Base-by-base conservation (phyloP, 2,329 filamentous ascomycete species). In the Arthrobotrys conoides region DNA sequence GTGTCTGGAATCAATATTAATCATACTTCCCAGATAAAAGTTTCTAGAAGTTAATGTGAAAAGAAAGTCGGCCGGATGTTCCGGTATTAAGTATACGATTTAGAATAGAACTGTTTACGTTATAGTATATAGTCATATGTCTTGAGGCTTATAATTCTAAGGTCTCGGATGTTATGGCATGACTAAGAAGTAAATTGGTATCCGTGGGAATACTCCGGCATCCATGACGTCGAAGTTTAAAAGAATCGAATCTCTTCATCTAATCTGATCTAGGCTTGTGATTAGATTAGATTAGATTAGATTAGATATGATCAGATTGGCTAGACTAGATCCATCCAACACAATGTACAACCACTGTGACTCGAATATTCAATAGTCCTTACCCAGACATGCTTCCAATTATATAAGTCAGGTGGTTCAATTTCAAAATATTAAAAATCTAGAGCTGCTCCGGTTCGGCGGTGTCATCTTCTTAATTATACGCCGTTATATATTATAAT, bases 1-100 rank as follows among this genome's bases (percentile, higher is more conserved):
- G 63, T 67, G 6, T 46, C 8, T 46, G 16, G 51, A 55, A 6
- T 55, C 16, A 27, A 16, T 33, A 55, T 55, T 55, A 33, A 55
- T 55, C 51, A 55, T 55, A 55, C 20, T 16, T 16, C 16, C 5
- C 36, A 14, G 10, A 38, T 10, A 38, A 38, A 48, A n/a, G n/a
- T 49, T 49, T 49, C 46, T 49, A 49, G 46, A 49, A n/a, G n/a
- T n/a, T n/a, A n/a, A n/a, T n/a, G n/a, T n/a, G n/a, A n/a, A n/a
- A n/a, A n/a, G n/a, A n/a, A 48, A 20, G 36, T 38, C 36, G 36
- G 36, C 27, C 27, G 27, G 27, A 6, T 30, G 27, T 30, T 30
- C 27, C 27, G 27, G 27, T 30, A 30, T 6, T 30, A 3, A 3
- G 3, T 30, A 3, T 30, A 30, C 27, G n/a, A n/a, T 30, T 30